These are phyloP conservation scores for Mycena haematopus DNA, from an alignment of 768 basidiomycete species.

Conservation along the genomic window DNA sequence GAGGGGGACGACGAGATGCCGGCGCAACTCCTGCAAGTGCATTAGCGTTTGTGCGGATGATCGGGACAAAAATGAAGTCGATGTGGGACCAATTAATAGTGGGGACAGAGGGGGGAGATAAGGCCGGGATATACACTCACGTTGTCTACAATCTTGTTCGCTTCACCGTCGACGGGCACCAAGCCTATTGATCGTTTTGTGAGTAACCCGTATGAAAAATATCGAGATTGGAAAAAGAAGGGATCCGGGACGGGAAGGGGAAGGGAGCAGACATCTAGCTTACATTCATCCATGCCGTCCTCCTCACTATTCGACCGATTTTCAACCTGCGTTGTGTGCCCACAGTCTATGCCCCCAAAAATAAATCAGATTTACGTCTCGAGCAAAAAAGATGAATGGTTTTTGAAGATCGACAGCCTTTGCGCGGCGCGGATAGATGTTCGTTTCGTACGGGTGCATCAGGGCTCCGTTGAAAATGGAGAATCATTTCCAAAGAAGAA, in stretches of 20 bases:
- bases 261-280: neutral
- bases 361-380: neutral
- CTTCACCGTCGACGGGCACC: constrained; percentile 45
- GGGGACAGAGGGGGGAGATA: too few relatives aligned
- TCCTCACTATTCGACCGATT: constrained; percentile 45
- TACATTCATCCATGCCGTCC: constrained; percentile 52
- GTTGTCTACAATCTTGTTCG: constrained; percentile 38
- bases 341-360: constrained; percentile 43
- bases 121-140: constrained; percentile 30
- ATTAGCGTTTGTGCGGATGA: neutral
- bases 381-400: too few relatives aligned
- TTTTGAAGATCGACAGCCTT: too few relatives aligned
- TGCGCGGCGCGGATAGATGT: too few relatives aligned
- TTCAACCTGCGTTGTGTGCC: constrained; percentile 47
- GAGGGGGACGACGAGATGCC: constrained; percentile 43
- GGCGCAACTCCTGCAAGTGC: constrained; percentile 39
- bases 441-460: too few relatives aligned
- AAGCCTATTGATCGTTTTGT: constrained; percentile 37
- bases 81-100: too few relatives aligned
- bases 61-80: neutral
- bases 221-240: neutral
- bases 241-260: too few relatives aligned
- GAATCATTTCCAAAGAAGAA: neutral
- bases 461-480: too few relatives aligned
- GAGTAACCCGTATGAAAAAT: neutral